Evolutionary conservation across 2,329 filamentous ascomycete species (phyloP).

Genomic region (Bipolaris bicolor): DNA sequence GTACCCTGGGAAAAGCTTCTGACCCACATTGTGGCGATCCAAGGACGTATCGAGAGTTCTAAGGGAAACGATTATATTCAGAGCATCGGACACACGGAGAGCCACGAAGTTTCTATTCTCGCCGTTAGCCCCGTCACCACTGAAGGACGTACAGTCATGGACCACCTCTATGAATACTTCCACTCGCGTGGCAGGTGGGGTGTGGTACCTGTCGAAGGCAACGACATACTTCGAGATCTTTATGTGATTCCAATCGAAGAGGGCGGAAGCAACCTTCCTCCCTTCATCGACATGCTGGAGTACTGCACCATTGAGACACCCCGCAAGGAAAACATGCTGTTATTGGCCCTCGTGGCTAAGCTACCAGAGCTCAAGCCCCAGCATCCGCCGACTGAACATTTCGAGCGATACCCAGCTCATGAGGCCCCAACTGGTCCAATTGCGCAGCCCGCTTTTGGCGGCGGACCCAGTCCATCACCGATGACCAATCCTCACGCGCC

Average conservation of each 20-base stretch:
- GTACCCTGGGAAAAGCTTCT: conserved; percentile 78
- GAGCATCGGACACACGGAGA: conserved; percentile 78
- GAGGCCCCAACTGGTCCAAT: conserved; percentile 21
- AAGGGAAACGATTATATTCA: conserved; percentile 92
- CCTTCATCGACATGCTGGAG: conserved; percentile 87
- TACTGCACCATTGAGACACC: conserved; percentile 78
- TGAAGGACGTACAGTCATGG: conserved; percentile 66
- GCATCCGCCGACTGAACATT: conserved; percentile 32
- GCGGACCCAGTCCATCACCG: conserved; percentile 37
- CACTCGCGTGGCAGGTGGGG: conserved; percentile 81
- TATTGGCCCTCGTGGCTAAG: conserved; percentile 81
- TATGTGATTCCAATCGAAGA: conserved; percentile 87
- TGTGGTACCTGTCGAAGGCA: conserved; percentile 68
- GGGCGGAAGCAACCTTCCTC: conserved; percentile 72
- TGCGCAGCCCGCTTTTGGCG: conserved; percentile 25
- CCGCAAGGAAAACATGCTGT: conserved; percentile 75
- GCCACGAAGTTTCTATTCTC: conserved; percentile 84
- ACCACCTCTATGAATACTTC: conserved; percentile 87
- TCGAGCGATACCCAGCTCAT: conserved; percentile 30
- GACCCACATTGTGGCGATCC: conserved; percentile 71
- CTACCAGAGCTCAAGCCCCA: conserved; percentile 45
- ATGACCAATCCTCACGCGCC: conserved; percentile 44
- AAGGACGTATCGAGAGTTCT: conserved; percentile 79
- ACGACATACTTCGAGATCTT: conserved; percentile 83
- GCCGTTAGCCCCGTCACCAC: conserved; percentile 69